Evolutionary conservation across 1,284 basidiomycete genomes (phyloP).

Genomic region (Coniferiporia sulphurascens): DNA sequence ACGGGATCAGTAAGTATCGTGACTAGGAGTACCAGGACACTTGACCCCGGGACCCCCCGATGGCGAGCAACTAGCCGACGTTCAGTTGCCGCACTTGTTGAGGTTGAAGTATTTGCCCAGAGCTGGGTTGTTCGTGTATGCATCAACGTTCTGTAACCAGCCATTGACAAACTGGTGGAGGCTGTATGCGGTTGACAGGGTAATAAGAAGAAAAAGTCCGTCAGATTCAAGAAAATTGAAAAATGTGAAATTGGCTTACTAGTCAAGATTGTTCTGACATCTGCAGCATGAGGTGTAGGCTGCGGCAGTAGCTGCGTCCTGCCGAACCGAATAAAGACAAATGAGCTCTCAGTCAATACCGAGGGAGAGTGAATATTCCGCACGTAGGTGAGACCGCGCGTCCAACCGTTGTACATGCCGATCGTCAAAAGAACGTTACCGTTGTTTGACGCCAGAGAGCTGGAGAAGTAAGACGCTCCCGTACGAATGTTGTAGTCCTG

Average conservation of each 20-base stretch:
- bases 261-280: slow-evolving; percentile 77
- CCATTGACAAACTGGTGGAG: slow-evolving; percentile 76
- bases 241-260: slow-evolving; percentile 40
- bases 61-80: background rate
- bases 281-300: slow-evolving; percentile 50
- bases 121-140: slow-evolving; percentile 38
- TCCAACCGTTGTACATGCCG: slow-evolving; percentile 82
- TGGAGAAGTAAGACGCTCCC: slow-evolving; percentile 57
- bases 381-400: slow-evolving; percentile 54
- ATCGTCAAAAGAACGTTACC: slow-evolving; percentile 61
- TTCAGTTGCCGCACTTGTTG: slow-evolving; percentile 38
- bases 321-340: slow-evolving; percentile 8
- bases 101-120: slow-evolving; percentile 73
- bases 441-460: slow-evolving; percentile 44
- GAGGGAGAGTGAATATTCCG: slow-evolving; percentile 20
- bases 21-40: background rate
- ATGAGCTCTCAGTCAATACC: background rate
- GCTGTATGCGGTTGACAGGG: slow-evolving; percentile 37
- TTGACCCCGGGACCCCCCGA: background rate
- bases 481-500: slow-evolving; percentile 67
- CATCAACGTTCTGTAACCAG: slow-evolving; percentile 64
- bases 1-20: background rate
- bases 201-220: slow-evolving; percentile 24
- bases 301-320: slow-evolving; percentile 59
- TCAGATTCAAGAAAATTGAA: slow-evolving; percentile 14